A percentile compares a stretch with the other conserved stretches of the same genome.
phyloP scores from a whole-genome alignment of 2,329 filamentous ascomycete species.

The Fusarium torreyae region DNA sequence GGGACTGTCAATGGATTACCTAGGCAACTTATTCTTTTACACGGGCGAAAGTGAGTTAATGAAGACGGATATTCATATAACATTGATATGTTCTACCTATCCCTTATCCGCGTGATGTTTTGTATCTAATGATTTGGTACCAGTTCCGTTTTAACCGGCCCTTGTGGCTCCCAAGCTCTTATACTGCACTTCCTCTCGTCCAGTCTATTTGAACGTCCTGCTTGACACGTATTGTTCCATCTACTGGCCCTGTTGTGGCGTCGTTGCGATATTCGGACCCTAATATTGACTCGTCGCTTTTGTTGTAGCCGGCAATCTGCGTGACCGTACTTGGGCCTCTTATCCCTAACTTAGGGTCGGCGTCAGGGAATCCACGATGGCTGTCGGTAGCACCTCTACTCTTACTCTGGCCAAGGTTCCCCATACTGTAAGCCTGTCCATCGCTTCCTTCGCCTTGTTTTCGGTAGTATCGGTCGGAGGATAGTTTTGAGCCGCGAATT shows the following conservation, averaged over 20 bases:
- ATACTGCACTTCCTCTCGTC: slow-evolving; percentile 4
- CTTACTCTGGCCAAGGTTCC: background rate
- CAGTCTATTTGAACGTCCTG: slow-evolving; percentile 31
- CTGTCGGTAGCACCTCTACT: background rate
- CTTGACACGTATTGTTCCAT: slow-evolving; percentile 25
- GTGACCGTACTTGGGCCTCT: slow-evolving; percentile 31
- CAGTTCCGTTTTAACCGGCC: no score
- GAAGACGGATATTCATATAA: no score
- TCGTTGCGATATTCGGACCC: slow-evolving; percentile 23
- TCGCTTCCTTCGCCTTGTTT: slow-evolving; percentile 34
- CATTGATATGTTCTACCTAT: no score
- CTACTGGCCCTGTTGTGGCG: background rate
- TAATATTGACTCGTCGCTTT: slow-evolving; percentile 33
- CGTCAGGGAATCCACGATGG: slow-evolving; percentile 24
- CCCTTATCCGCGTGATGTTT: no score
- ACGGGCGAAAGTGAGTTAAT: no score
- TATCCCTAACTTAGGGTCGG: slow-evolving; percentile 28
- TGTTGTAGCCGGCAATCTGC: slow-evolving; percentile 31
- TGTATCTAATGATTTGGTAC: no score
- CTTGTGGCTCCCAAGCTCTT: background rate
- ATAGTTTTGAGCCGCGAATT: slow-evolving; percentile 27
- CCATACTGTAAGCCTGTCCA: slow-evolving; percentile 36
- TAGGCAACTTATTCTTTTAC: no score
- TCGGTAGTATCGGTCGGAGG: slow-evolving; percentile 32
- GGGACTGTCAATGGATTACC: no score